Conservation (phyloP, 225 moss, liverwort and hornwort species). For the Ulota crispa region DNA sequence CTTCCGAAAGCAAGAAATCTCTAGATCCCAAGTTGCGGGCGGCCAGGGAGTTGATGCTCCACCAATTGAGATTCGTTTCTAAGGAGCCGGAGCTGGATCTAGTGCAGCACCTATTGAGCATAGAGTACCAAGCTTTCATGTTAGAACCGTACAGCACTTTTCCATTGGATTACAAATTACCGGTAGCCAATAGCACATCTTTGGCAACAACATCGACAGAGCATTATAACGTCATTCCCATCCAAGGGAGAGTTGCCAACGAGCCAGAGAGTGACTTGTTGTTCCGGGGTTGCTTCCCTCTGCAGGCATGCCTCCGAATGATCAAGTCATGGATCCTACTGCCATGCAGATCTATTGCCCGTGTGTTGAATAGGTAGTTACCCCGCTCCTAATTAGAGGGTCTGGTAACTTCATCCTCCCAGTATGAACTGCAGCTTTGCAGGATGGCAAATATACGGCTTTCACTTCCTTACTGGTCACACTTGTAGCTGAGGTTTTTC, state of each 20-base stretch:
- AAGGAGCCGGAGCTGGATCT: background rate
- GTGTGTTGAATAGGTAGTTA: background rate
- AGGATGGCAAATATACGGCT: background rate
- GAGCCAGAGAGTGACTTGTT: background rate
- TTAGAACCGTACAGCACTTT: background rate
- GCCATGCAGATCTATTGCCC: background rate
- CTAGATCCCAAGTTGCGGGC: background rate
- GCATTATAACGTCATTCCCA: background rate
- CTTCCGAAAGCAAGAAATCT: background rate
- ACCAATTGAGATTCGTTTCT: slow-evolving; percentile 6
- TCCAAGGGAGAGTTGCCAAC: background rate
- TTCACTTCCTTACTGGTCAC: background rate
- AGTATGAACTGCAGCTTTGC: background rate
- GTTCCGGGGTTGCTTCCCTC: background rate
- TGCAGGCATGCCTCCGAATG: background rate
- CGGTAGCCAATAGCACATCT: background rate
- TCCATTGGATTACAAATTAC: background rate
- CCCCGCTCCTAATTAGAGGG: background rate
- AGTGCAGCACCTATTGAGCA: background rate
- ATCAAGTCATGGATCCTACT: background rate
- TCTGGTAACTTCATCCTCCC: background rate
- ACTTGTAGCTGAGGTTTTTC: background rate
- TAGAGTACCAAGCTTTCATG: background rate
- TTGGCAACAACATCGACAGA: background rate
- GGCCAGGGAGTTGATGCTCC: background rate